Conservation (phyloP, 176 grass and related monocot genomes). For the Carex myosuroides region DNA sequence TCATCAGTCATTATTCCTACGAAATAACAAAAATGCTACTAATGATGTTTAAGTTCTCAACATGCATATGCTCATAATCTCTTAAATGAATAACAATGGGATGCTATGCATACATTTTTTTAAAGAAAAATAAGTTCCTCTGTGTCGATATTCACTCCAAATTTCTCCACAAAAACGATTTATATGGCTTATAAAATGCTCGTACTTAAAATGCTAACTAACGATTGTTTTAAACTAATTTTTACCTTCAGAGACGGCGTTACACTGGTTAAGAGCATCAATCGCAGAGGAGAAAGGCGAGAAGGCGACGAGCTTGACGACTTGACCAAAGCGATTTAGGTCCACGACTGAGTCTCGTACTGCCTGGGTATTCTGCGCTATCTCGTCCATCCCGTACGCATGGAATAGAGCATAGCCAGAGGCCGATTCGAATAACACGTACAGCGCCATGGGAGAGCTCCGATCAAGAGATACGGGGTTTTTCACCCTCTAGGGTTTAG, state of each 20-base stretch:
- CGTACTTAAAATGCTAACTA: neutral
- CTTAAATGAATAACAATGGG: no score
- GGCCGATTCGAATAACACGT: slow-evolving; percentile 71
- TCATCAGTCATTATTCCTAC: slow-evolving; percentile 83
- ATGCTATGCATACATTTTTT: neutral
- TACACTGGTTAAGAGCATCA: slow-evolving; percentile 81
- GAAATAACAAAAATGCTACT: neutral
- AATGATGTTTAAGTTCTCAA: neutral
- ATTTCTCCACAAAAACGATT: neutral
- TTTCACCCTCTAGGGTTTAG: slow-evolving; percentile 13
- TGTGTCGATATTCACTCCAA: neutral
- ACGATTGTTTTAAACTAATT: neutral
- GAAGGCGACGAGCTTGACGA: slow-evolving; percentile 83
- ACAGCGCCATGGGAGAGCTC: slow-evolving; percentile 46
- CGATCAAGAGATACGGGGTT: neutral
- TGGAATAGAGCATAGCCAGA: slow-evolving; percentile 72
- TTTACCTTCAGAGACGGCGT: slow-evolving; percentile 75
- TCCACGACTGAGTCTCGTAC: slow-evolving; percentile 62
- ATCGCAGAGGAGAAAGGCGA: slow-evolving; percentile 66
- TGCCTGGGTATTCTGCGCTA: slow-evolving; percentile 68
- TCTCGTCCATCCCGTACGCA: slow-evolving; percentile 71
- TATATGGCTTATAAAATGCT: neutral
- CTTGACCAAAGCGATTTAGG: slow-evolving; percentile 76
- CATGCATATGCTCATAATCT: neutral
- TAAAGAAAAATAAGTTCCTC: neutral